Percentiles rank a stretch among this genome's conserved stretches.
Evolutionary conservation across 139 green algal genomes (phyloP).

Genomic region (Mesotaenium endlicherianum): DNA sequence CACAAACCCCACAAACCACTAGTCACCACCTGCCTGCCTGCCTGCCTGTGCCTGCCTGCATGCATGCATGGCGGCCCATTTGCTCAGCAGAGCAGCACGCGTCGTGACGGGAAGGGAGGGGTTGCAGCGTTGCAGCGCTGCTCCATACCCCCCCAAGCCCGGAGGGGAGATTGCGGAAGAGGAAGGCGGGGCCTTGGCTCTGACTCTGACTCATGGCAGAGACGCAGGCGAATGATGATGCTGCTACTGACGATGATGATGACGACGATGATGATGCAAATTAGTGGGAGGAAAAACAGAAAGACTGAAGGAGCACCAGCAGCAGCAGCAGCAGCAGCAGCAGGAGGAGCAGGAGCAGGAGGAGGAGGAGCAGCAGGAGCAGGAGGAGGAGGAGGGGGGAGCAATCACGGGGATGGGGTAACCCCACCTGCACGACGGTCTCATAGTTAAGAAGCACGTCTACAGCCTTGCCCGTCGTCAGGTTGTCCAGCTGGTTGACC

Average conservation of each 20-base stretch:
- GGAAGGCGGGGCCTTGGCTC: too few relatives aligned
- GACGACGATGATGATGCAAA: too few relatives aligned
- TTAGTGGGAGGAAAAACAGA: too few relatives aligned
- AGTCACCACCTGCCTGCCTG: neutral
- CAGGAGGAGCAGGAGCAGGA: neutral
- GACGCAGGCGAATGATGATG: too few relatives aligned
- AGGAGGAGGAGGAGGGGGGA: conserved; percentile 3
- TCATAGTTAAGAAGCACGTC: conserved; percentile 93
- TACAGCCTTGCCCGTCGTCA: conserved; percentile 80
- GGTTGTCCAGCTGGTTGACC: conserved; percentile 86
- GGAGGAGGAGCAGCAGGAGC: neutral
- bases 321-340: neutral
- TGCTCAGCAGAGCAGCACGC: too few relatives aligned
- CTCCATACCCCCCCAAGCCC: too few relatives aligned
- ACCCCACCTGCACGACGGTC: conserved; percentile 68
- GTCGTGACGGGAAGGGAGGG: too few relatives aligned
- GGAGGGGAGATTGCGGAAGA: too few relatives aligned
- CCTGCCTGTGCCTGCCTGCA: neutral
- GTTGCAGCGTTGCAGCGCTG: too few relatives aligned
- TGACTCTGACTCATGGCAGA: too few relatives aligned
- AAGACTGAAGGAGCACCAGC: neutral
- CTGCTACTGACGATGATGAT: too few relatives aligned
- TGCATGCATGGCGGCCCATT: neutral
- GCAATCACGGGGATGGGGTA: neutral
- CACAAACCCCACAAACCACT: neutral